Base-by-base conservation (phyloP, 176 grass and related monocot genomes). In the Rhynchospora breviuscula region DNA sequence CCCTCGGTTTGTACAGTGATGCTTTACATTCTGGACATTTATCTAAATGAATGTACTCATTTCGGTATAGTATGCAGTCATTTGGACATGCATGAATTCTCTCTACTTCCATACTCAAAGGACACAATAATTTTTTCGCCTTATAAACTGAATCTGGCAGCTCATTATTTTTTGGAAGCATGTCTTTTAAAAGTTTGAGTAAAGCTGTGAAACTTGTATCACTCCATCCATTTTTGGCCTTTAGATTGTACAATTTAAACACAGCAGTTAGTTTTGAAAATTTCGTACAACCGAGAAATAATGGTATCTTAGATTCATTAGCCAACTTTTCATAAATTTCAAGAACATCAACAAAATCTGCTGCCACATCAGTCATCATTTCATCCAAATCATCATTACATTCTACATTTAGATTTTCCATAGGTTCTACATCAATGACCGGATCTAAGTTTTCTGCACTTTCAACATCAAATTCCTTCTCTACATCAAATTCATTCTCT, bases 61-160 rank as follows among this genome's bases (percentile, higher is more conserved):
- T 66, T 6, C 5, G 11, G 47, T 62, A 52, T 63, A 70, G 40
- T 58, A 86, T 83, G 44, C 84, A 89, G 60, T 86, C 33, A 40
- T 79, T 68, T 3, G 18, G 60, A 48, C 79, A 89, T 19, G 84
- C 70, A 78, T 70, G 46, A 9, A 89, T 86, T 58, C 85, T 86
- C 9, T 0, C 11, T 40, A 60, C 56, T 23, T 47, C 14, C 8
- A 82, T 7, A 33, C 13, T 57, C 11, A 82, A 82, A 23, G 45
- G 10, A 7, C 6, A 21, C 6, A 89, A 86, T 1, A 79, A 45
- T 59, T 81, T 90, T 29, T 84, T 87, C 0, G 49, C 79, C 31
- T 79, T 45, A 70, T 87, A 63, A 13, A 47, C 83, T 5, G 58
- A 81, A 8, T 79, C 82, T 9, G 78, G 84, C 26, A 89, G 58